These are phyloP conservation scores for Trichoderma pleuroti DNA, from an alignment of 2,329 filamentous ascomycete species.

Conservation along the genomic window DNA sequence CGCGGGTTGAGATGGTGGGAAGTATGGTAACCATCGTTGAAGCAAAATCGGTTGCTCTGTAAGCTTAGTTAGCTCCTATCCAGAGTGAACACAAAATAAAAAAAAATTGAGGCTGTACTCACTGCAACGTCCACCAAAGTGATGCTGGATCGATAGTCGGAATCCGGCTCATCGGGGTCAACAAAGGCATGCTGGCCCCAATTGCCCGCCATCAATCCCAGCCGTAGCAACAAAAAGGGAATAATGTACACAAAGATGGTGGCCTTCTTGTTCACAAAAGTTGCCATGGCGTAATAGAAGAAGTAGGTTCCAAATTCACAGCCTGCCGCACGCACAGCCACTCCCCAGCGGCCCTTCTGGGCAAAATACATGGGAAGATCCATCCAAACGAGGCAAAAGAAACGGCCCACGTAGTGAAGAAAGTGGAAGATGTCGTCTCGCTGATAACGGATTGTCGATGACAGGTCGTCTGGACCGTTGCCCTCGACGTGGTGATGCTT, in stretches of 20 bases:
- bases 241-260: slow-evolving; percentile 64
- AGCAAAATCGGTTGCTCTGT: slow-evolving; percentile 77
- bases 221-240: slow-evolving; percentile 61
- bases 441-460: slow-evolving; percentile 72
- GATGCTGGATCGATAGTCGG: slow-evolving; percentile 74
- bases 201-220: slow-evolving; percentile 77
- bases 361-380: slow-evolving; percentile 73
- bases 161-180: slow-evolving; percentile 69
- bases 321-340: slow-evolving; percentile 53
- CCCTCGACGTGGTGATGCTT: slow-evolving; percentile 83
- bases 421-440: slow-evolving; percentile 66
- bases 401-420: slow-evolving; percentile 67
- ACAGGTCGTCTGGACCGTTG: slow-evolving; percentile 73
- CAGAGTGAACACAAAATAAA: not conserved
- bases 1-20: slow-evolving; percentile 76
- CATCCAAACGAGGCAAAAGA: slow-evolving; percentile 70
- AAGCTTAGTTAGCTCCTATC: not conserved
- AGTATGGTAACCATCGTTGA: slow-evolving; percentile 80
- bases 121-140: slow-evolving; percentile 76
- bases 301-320: slow-evolving; percentile 61
- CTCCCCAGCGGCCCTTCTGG: slow-evolving; percentile 53
- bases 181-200: slow-evolving; percentile 84
- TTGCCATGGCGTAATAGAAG: slow-evolving; percentile 47
- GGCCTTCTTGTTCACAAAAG: slow-evolving; percentile 50
- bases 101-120: slow-evolving; percentile 35